Evolutionary conservation across 805 yeast genomes (phyloP), one percentile per base, ranked within the genome.

Genomic region (Ogataea populi-albae): DNA sequence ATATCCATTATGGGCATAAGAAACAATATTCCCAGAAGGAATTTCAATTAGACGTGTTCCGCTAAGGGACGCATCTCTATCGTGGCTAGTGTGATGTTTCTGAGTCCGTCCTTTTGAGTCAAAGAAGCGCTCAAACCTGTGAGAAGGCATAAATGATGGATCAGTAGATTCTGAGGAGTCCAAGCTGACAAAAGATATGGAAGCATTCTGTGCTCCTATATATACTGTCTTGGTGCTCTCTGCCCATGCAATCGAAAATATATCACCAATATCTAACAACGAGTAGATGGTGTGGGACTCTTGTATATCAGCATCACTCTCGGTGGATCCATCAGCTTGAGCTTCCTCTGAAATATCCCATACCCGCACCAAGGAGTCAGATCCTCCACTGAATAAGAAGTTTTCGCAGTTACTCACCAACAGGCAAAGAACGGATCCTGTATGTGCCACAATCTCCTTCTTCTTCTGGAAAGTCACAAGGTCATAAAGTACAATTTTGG

Each of bases 131-230:
- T 86, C 86, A 54, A 75, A 87, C 47, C 94, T 69, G 50, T 73
- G 72, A 39, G 81, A 79, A 4, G 82, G 89, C 55, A 75, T 57
- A 27, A 64, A 64, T 35, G 63, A 54, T 3, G 61, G 55, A 34
- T 62, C 65, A 5, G 41, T 43, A 30, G 45, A 41, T 5, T 49
- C 47, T 1, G 52, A 40, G 12, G 47, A 36, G 9, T 51, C 52
- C 32, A 69, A 49, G 29, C 71, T 71, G 38, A 86, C 79, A 78
- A 85, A 91, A 26, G 86, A 73, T 12, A 91, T 73, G 1, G 89
- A 75, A 3, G 98, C 96, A 55, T 89, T 91, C 58, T 93, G 98
- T 9, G 95, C 81, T 4, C 98, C 98, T 49, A 86, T 74, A 43
- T 80, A 86, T 4, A 91, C 66, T 0, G 86, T 76, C 30, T 78